Conservation (phyloP, 139 green algal species). For the Zygnema cylindricum region DNA sequence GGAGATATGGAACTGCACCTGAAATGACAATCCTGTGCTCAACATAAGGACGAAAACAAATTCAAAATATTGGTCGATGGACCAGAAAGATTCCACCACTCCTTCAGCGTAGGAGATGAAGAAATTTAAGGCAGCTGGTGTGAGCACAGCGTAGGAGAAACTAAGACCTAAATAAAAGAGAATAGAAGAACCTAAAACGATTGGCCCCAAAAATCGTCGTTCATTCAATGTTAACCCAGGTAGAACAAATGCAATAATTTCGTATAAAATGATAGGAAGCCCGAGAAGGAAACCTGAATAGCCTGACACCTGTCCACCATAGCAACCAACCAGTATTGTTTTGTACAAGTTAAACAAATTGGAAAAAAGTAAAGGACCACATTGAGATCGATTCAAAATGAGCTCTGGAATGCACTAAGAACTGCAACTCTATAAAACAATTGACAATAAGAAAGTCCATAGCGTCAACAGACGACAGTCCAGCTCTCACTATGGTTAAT, state of each 20-base stretch:
- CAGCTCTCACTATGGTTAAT: too few species aligned
- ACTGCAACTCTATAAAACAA: too few species aligned
- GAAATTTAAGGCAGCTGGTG: conserved; percentile 94
- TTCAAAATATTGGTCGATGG: conserved; percentile 99
- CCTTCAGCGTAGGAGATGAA: conserved; percentile 95
- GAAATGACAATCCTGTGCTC: conserved; percentile 93
- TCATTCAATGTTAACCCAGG: conserved; percentile 91
- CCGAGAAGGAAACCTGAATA: conserved; percentile 92
- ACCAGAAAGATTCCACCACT: conserved; percentile 97
- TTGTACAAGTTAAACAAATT: too few species aligned
- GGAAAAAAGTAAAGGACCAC: too few species aligned
- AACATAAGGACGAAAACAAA: conserved; percentile 99
- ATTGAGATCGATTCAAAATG: too few species aligned
- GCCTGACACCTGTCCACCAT: conserved; percentile 78
- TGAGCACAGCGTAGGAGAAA: conserved; percentile 96
- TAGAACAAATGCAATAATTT: conserved; percentile 94
- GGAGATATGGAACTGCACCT: conserved; percentile 69
- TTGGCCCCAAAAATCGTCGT: conserved; percentile 86
- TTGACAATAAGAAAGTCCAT: too few species aligned
- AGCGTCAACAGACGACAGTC: too few species aligned
- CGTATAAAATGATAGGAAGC: conserved; percentile 92
- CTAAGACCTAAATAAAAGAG: conserved; percentile 94
- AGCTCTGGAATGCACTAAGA: too few species aligned
- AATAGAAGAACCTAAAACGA: conserved; percentile 89
- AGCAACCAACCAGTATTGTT: too few species aligned